A percentile compares a stretch with the other conserved stretches of the same genome.
Evolutionary conservation across 495 filamentous ascomycete genomes (phyloP).

Genomic region (Trichoderma erinaceum): DNA sequence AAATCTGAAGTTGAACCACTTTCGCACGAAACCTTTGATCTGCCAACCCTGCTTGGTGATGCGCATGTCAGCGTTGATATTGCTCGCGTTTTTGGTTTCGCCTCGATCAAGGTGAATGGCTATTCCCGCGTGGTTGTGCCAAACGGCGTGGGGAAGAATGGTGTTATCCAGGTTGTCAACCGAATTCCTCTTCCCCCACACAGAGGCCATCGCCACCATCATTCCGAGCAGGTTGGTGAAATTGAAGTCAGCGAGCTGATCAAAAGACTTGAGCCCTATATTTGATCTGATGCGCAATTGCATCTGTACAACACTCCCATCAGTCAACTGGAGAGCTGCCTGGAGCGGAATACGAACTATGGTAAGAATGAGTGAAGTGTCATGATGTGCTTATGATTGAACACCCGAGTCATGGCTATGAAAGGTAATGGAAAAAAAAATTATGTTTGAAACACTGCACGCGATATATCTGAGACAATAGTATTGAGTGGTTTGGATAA

Average conservation of each 20-base stretch:
- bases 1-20: conserved; percentile 16
- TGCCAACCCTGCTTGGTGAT: conserved; percentile 57
- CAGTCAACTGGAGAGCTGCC: not conserved
- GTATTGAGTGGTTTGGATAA: not conserved
- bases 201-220: conserved; percentile 26
- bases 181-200: conserved; percentile 66
- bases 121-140: conserved; percentile 49
- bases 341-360: not conserved
- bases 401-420: not conserved
- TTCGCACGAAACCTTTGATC: conserved; percentile 46
- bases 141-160: conserved; percentile 62
- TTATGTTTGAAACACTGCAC: not conserved
- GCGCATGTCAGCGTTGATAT: conserved; percentile 58
- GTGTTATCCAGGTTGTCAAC: conserved; percentile 64
- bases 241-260: conserved; percentile 60
- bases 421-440: not conserved
- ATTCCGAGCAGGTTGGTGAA: conserved; percentile 43
- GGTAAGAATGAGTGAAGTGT: not conserved
- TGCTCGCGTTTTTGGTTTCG: conserved; percentile 49
- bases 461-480: not conserved
- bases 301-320: not conserved
- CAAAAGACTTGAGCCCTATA: conserved; percentile 45
- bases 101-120: conserved; percentile 63
- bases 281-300: conserved; percentile 18
- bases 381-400: not conserved